phyloP scores from a whole-genome alignment of 1,139 yeast species.

The Debaryomyces fabryi region DNA sequence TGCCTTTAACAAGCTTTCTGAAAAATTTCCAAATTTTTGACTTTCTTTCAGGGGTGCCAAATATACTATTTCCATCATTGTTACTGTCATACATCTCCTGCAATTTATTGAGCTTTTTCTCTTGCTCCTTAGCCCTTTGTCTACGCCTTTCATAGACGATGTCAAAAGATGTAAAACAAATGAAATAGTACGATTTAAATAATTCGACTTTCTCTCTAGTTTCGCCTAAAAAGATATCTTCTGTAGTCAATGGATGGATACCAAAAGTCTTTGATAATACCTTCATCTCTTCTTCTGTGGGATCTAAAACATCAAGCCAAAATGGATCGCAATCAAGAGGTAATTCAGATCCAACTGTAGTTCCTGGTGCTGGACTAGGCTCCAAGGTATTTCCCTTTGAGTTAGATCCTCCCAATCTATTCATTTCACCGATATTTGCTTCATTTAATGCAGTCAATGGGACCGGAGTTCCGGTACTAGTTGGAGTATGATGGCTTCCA shows the following conservation, averaged over 20 bases:
- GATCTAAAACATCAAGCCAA: conserved; percentile 92
- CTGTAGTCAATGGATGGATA: conserved; percentile 89
- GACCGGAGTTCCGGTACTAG: background rate
- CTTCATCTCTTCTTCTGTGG: conserved; percentile 97
- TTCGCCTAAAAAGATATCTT: conserved; percentile 92
- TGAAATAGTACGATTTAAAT: conserved; percentile 85
- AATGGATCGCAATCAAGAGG: conserved; percentile 50
- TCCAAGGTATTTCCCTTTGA: background rate
- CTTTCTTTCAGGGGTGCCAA: conserved; percentile 24
- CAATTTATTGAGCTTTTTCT: conserved; percentile 40
- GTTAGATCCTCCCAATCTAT: background rate
- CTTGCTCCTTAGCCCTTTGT: conserved; percentile 48
- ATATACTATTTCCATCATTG: conserved; percentile 21
- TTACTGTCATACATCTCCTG: conserved; percentile 40
- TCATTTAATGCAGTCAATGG: conserved; percentile 2
- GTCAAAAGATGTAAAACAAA: conserved; percentile 92
- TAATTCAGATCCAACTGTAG: conserved; percentile 17
- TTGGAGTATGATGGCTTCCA: conserved; percentile 7
- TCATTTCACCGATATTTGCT: conserved; percentile 1
- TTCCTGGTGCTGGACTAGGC: conserved; percentile 17
- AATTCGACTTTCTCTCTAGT: conserved; percentile 94
- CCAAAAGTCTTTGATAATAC: conserved; percentile 83
- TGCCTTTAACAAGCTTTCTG: conserved; percentile 14
- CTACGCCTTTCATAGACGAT: conserved; percentile 72
- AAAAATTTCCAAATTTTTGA: conserved; percentile 22